phyloP scores from a whole-genome alignment of 495 filamentous ascomycete species.

The Xylaria longipes region DNA sequence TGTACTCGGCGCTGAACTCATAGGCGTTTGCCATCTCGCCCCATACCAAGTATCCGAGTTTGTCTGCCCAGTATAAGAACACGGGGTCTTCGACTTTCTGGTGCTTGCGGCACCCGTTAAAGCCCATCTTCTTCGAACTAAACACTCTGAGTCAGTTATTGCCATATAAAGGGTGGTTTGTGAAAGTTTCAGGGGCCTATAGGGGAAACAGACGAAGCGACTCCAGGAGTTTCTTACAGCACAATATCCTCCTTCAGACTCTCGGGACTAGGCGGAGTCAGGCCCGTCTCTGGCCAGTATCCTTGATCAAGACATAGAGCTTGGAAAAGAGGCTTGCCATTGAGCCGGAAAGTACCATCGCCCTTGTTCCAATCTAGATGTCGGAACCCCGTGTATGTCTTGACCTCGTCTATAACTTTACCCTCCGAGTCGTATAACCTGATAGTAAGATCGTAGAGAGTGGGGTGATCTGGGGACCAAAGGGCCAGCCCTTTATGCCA shows the following conservation, averaged over 20 bases:
- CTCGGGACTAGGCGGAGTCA: slow-evolving; percentile 59
- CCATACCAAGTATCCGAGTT: slow-evolving; percentile 44
- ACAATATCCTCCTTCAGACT: slow-evolving; percentile 63
- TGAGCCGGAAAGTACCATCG: slow-evolving; percentile 61
- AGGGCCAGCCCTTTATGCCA: slow-evolving; percentile 45
- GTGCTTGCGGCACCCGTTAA: slow-evolving; percentile 68
- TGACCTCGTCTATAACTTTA: slow-evolving; percentile 55
- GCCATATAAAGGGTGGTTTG: neutral
- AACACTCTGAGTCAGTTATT: neutral
- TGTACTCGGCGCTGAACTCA: slow-evolving; percentile 57
- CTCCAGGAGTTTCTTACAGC: slow-evolving; percentile 25
- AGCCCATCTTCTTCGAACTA: slow-evolving; percentile 59
- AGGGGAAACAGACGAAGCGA: neutral
- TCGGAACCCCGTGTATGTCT: slow-evolving; percentile 67
- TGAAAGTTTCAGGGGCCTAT: neutral
- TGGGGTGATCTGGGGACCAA: slow-evolving; percentile 64
- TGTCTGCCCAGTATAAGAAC: slow-evolving; percentile 46
- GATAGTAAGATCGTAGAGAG: slow-evolving; percentile 62
- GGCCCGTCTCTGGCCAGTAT: slow-evolving; percentile 66
- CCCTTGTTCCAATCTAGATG: slow-evolving; percentile 57
- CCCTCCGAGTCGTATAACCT: slow-evolving; percentile 38
- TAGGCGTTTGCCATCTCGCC: slow-evolving; percentile 50
- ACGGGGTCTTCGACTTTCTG: slow-evolving; percentile 48
- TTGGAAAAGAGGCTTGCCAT: slow-evolving; percentile 63
- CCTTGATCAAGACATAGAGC: slow-evolving; percentile 66